Conservation (phyloP, 352 stramenopile genomes). For the Globisporangium okanoganense region DNA sequence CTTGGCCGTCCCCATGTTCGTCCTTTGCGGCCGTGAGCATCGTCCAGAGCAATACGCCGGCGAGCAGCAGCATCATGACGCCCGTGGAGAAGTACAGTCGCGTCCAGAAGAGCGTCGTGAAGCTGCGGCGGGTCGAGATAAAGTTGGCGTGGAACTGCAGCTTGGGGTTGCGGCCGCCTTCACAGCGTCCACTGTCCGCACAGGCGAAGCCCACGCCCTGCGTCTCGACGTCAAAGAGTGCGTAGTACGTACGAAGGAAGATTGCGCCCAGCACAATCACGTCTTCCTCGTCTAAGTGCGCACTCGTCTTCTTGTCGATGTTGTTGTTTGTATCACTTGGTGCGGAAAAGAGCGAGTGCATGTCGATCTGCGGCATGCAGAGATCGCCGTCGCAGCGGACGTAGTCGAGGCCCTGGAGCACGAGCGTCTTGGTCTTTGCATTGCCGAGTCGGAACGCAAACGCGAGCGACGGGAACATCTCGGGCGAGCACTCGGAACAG, state of each 20-base stretch:
- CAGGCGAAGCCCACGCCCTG: conserved; percentile 50
- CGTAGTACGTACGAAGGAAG: conserved; percentile 71
- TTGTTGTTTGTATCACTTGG: too few species aligned
- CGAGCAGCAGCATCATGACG: conserved; percentile 29
- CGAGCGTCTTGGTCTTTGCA: conserved; percentile 23
- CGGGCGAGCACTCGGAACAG: conserved; percentile 38
- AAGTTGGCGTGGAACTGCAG: conserved; percentile 29
- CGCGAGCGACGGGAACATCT: conserved; percentile 47
- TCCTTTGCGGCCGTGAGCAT: conserved; percentile 23
- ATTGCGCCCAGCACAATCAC: conserved; percentile 57
- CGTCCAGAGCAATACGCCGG: conserved; percentile 31
- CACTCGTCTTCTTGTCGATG: background rate
- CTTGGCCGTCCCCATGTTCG: conserved; percentile 11
- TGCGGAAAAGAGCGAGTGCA: conserved; percentile 30
- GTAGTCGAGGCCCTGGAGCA: conserved; percentile 59
- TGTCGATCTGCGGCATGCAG: conserved; percentile 56
- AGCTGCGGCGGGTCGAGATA: background rate
- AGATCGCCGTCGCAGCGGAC: conserved; percentile 50
- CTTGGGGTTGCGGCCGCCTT: conserved; percentile 30
- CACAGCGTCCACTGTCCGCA: conserved; percentile 15
- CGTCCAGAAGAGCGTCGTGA: conserved; percentile 32
- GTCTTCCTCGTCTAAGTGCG: conserved; percentile 17
- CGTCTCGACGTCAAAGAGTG: conserved; percentile 45
- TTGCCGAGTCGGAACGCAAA: conserved; percentile 32
- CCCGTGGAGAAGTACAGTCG: conserved; percentile 30